Evolutionary conservation across 805 yeast species (phyloP).

Genomic region (Wickerhamiella vanderwaltii): DNA sequence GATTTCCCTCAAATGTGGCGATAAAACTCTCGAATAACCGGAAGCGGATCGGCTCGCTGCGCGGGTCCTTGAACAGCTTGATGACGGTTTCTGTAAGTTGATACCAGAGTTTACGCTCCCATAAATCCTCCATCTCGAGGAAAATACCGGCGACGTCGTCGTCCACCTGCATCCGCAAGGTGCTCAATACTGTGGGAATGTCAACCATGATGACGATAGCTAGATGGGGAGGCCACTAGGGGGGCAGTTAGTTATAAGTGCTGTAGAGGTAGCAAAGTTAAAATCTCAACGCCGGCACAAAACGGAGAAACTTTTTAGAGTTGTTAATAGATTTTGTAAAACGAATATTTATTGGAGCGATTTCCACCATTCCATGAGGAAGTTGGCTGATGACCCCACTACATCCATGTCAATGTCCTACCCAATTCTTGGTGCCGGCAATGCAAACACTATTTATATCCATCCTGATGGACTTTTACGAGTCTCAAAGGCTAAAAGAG

Average conservation of each 20-base stretch:
- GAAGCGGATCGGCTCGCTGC: constrained; percentile 43
- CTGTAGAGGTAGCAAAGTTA: no score
- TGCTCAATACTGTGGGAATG: constrained; percentile 40
- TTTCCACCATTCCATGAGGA: no score
- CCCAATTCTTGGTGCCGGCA: constrained; percentile 12
- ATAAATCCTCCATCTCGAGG: constrained; percentile 65
- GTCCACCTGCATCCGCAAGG: constrained; percentile 55
- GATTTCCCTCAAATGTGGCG: constrained; percentile 48
- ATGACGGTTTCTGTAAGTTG: constrained; percentile 65
- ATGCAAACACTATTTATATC: constrained; percentile 18
- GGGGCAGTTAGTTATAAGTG: no score
- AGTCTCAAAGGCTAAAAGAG: constrained; percentile 27
- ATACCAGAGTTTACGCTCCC: constrained; percentile 89
- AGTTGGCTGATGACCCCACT: no score
- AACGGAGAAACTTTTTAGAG: no score
- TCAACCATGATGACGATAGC: constrained; percentile 24
- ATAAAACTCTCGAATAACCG: constrained; percentile 64
- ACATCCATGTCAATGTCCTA: neutral
- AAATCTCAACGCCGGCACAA: no score
- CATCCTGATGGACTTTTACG: constrained; percentile 28
- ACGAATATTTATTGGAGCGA: no score
- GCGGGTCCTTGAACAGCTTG: constrained; percentile 46
- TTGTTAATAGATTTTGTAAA: no score
- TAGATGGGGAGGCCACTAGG: no score
- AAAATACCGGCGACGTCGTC: constrained; percentile 49